Conservation (phyloP, 805 yeast genomes). For the Lachancea nothofagi region DNA sequence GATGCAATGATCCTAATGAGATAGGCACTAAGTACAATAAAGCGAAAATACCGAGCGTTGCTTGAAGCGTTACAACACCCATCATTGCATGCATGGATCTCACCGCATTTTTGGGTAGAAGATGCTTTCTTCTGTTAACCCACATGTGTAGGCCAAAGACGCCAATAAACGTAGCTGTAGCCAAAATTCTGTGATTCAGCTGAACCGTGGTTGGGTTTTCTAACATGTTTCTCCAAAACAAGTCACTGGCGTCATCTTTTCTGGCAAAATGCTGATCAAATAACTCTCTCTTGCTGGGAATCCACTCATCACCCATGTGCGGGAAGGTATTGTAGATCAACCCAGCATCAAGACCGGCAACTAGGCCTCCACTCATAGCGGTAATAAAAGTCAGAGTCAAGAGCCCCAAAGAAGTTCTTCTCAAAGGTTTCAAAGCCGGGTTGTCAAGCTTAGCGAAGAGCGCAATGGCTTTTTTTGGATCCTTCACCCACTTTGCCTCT, state of each 20-base stretch:
- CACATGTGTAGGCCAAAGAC: conserved; percentile 68
- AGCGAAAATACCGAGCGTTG: conserved; percentile 79
- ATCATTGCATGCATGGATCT: conserved; percentile 58
- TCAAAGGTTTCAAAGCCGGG: conserved; percentile 53
- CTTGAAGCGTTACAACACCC: conserved; percentile 84
- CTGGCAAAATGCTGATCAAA: conserved; percentile 71
- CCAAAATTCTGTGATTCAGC: conserved; percentile 80
- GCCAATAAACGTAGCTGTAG: conserved; percentile 70
- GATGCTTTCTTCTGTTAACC: conserved; percentile 48
- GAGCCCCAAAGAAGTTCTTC: conserved; percentile 50
- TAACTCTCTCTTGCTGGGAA: conserved; percentile 74
- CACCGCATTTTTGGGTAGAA: conserved; percentile 53
- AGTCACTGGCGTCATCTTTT: conserved; percentile 59
- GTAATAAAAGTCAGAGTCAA: conserved; percentile 73
- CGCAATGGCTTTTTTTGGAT: conserved; percentile 53
- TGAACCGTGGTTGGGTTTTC: conserved; percentile 98
- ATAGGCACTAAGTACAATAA: conserved; percentile 85
- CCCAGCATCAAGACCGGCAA: conserved; percentile 98
- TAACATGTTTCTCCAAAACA: conserved; percentile 85
- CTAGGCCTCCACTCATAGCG: conserved; percentile 97
- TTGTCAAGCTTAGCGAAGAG: conserved; percentile 55
- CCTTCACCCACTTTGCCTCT: conserved; percentile 62
- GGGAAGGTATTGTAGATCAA: conserved; percentile 94
- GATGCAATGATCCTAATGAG: conserved; percentile 91
- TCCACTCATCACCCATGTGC: conserved; percentile 80